phyloP scores from a whole-genome alignment of 495 filamentous ascomycete genomes.

The Cryomyces minteri region DNA sequence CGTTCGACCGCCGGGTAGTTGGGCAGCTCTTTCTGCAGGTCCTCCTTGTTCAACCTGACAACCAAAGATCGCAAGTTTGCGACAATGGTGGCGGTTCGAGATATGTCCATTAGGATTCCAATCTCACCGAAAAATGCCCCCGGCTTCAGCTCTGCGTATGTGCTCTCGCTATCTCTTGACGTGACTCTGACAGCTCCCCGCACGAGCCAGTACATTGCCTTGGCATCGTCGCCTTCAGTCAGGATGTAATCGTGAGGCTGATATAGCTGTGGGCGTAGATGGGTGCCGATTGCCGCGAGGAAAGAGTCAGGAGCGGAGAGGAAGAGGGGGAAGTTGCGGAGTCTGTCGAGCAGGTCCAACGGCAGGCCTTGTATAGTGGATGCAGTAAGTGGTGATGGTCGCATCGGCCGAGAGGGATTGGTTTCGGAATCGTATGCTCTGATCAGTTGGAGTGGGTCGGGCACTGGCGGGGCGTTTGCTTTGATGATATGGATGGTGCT shows the following conservation, averaged over 20 bases:
- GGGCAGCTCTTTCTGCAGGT: constrained; percentile 75
- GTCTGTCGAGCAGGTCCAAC: constrained; percentile 77
- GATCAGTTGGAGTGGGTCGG: constrained; percentile 63
- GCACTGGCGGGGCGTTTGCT: constrained; percentile 33
- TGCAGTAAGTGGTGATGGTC: constrained; percentile 80
- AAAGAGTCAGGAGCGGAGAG: constrained; percentile 87
- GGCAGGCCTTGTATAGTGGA: constrained; percentile 92
- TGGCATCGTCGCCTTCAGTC: constrained; percentile 91
- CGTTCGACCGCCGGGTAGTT: constrained; percentile 82
- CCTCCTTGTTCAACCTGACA: constrained; percentile 88
- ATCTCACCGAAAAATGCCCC: constrained; percentile 98
- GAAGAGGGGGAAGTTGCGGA: constrained; percentile 91
- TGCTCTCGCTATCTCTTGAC: constrained; percentile 92
- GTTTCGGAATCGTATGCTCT: constrained; percentile 76
- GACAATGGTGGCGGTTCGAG: constrained; percentile 92
- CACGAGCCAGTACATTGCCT: constrained; percentile 97
- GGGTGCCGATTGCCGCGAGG: constrained; percentile 71
- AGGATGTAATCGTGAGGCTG: constrained; percentile 87
- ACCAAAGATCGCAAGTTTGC: constrained; percentile 79
- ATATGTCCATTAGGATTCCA: constrained; percentile 92
- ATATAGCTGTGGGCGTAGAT: constrained; percentile 77
- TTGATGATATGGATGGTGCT: constrained; percentile 25
- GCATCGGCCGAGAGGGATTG: constrained; percentile 68
- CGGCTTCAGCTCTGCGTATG: constrained; percentile 85
- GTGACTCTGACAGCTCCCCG: constrained; percentile 86